These are phyloP conservation scores for Phyllosticta citrichinensis DNA, from an alignment of 2,329 filamentous ascomycete species.

Conservation along the genomic window DNA sequence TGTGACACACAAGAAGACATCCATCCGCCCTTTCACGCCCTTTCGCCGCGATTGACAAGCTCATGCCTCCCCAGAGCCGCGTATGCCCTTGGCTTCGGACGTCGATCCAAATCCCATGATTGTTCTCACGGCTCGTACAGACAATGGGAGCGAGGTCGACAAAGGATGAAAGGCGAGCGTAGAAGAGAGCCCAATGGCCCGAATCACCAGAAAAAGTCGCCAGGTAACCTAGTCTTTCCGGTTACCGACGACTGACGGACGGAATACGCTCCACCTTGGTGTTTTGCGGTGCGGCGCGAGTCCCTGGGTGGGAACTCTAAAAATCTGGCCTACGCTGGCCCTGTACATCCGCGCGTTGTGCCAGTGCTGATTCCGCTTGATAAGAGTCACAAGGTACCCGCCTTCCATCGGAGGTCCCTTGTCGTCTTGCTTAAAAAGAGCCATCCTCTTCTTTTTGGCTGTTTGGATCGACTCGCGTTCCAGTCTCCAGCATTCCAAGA, in stretches of 20 bases:
- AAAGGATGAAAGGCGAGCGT: background rate
- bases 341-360: background rate
- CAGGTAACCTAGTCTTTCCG: background rate
- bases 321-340: background rate
- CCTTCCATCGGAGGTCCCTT: background rate
- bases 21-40: background rate
- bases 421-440: background rate
- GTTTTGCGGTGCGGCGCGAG: background rate
- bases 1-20: background rate
- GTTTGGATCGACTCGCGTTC: background rate
- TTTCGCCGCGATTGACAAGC: background rate
- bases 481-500: background rate
- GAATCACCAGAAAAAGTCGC: background rate
- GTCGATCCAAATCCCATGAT: background rate
- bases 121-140: background rate
- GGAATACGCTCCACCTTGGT: background rate
- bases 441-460: background rate
- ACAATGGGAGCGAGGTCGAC: background rate
- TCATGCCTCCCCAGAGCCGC: background rate
- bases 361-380: background rate
- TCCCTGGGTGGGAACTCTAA: background rate
- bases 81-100: background rate
- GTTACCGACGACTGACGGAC: background rate
- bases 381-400: background rate
- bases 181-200: background rate